Base-by-base conservation (phyloP, 2,329 filamentous ascomycete species). In the Graphilbum sp. region DNA sequence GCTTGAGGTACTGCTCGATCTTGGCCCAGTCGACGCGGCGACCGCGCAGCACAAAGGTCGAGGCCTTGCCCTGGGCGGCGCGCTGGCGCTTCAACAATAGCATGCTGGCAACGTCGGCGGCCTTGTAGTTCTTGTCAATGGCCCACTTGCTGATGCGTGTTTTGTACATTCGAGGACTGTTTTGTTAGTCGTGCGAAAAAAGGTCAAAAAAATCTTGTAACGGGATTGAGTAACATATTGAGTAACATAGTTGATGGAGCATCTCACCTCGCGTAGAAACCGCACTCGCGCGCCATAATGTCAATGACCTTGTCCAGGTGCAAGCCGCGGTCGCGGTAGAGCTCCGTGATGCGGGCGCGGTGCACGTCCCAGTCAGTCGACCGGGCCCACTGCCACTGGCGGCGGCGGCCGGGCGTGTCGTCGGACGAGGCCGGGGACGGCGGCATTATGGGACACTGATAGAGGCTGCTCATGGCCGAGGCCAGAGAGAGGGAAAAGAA, bases 91-190 rank as follows among this genome's bases (percentile, higher is more conserved):
- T 46, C 16, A 54, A 32, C 15, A 42, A 42, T 8, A 51, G 35
- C 42, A 54, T 48, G 23, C 46, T 41, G 21, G 47, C 44, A 2
- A 55, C 52, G 39, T 54, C 49, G n/a, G 44, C 34, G 0, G 46
- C 47, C 41, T 53, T 55, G 39, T 51, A 46, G 39, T 53, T 53
- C 45, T 56, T 56, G 35, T 52, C 46, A 8, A 55, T 43, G 3
- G 46, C 49, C 54, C 54, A 56, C 27, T 51, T 51, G 42, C 48
- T 53, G 41, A 55, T 52, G 13, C 53, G 48, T 2, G 50, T 52
- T 36, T 54, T 52, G 47, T 53, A 56, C 54, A 56, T 56, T 8
- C 53, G 50, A 18, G 48, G 43, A n/a, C 50, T 53, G 20, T 9
- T 29, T 5, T 2, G 11, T 32, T 32, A 18, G n/a, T n/a, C 10